These are phyloP conservation scores for Niveomyces coronatus DNA, from an alignment of 2,329 filamentous ascomycete species.

Conservation along the genomic window DNA sequence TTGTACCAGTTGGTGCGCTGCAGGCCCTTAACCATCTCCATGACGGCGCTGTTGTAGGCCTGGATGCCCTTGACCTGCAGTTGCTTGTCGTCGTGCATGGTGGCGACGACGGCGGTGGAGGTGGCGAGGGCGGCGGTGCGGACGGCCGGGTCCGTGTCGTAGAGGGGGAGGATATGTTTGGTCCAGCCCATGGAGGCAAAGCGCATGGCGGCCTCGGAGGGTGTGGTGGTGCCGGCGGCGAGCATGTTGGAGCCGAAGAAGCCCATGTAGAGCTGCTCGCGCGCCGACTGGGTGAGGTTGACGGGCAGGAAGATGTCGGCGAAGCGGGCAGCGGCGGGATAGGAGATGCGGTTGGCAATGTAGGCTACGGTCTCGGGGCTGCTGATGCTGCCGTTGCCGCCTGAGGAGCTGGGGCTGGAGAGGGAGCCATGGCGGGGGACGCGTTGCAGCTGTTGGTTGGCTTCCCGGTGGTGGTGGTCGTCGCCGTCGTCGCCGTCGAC, in stretches of 20 bases:
- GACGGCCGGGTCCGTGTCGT: slow-evolving; percentile 12
- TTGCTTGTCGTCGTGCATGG: slow-evolving; percentile 12
- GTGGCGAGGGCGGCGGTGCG: slow-evolving; percentile 14
- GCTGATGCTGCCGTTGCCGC: not conserved
- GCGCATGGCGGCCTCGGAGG: slow-evolving; percentile 7
- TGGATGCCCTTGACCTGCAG: slow-evolving; percentile 14
- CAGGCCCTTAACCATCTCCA: slow-evolving; percentile 11
- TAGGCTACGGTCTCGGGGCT: slow-evolving; percentile 2
- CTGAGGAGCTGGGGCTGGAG: not conserved
- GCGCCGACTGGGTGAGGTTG: slow-evolving; percentile 10
- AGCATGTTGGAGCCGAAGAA: slow-evolving; percentile 10
- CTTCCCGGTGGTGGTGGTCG: not conserved
- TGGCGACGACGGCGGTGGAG: slow-evolving; percentile 14
- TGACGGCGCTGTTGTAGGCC: slow-evolving; percentile 14
- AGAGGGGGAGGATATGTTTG: slow-evolving; percentile 13
- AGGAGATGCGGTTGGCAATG: not conserved
- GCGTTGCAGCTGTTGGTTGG: not conserved
- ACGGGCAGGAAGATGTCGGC: slow-evolving; percentile 5
- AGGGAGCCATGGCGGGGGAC: not conserved
- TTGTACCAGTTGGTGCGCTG: slow-evolving; percentile 9
- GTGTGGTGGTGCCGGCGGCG: slow-evolving; percentile 10
- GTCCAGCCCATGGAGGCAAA: slow-evolving; percentile 15
- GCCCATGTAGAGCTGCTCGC: slow-evolving; percentile 13
- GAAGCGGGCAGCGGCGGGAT: not conserved
- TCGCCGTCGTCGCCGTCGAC: too few relatives aligned